phyloP scores from a whole-genome alignment of 1,284 basidiomycete genomes.

The Papiliotrema laurentii region DNA sequence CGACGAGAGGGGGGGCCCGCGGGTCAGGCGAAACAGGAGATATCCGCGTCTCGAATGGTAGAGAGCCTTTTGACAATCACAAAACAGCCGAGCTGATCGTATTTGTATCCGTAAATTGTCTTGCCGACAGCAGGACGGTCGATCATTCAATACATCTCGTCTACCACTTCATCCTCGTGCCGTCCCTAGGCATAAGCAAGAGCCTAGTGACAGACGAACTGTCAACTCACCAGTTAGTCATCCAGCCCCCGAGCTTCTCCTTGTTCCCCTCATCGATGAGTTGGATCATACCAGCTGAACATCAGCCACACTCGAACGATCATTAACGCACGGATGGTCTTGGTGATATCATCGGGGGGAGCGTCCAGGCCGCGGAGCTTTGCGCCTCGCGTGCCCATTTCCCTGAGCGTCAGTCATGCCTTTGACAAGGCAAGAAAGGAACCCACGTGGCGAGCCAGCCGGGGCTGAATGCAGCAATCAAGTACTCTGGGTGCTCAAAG shows the following conservation, averaged over 20 bases:
- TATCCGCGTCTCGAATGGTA: too few species aligned
- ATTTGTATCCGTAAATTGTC: too few species aligned
- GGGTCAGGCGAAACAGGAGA: too few species aligned
- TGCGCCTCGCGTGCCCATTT: slow-evolving; percentile 14
- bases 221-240: slow-evolving; percentile 6
- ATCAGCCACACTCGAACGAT: not conserved
- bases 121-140: too few species aligned
- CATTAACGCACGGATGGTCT: slow-evolving; percentile 12
- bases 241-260: slow-evolving; percentile 9
- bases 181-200: not conserved
- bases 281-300: slow-evolving; percentile 6
- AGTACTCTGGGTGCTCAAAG: slow-evolving; percentile 13
- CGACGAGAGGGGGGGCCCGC: too few species aligned
- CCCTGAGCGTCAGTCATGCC: slow-evolving; percentile 1
- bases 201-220: not conserved
- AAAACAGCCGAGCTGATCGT: too few species aligned
- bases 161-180: not conserved
- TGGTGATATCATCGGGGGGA: slow-evolving; percentile 9
- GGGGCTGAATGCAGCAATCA: slow-evolving; percentile 12
- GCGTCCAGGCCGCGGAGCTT: slow-evolving; percentile 4
- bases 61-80: too few species aligned
- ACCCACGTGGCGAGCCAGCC: slow-evolving; percentile 20
- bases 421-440: not conserved
- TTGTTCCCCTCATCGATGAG: slow-evolving; percentile 7
- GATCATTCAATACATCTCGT: too few species aligned